Percentiles rank a stretch among this genome's conserved stretches.
Evolutionary conservation across 179 eudicot genomes (phyloP).

Genomic region (Beta corolliflora): DNA sequence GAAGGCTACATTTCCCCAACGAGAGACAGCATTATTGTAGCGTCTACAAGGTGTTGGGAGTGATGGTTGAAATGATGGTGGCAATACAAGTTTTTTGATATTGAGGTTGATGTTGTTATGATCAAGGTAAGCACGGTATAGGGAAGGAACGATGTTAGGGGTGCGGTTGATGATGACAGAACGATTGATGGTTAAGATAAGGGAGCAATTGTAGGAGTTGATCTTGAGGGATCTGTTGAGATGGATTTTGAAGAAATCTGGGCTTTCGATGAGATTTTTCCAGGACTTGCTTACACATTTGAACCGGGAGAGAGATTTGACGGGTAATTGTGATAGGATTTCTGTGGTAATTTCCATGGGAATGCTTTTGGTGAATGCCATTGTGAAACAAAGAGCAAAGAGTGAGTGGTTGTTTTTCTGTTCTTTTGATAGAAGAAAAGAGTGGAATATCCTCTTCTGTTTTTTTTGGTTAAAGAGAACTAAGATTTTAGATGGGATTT

Average conservation of each 20-base stretch:
- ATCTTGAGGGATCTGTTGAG: not conserved
- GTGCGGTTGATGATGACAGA: not conserved
- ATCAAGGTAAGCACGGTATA: conserved; percentile 17
- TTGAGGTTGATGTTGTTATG: conserved; percentile 1
- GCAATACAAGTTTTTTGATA: not conserved
- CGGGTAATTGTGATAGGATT: conserved; percentile 15
- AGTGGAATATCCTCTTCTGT: too few species aligned
- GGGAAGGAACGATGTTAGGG: not conserved
- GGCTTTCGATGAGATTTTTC: conserved; percentile 18
- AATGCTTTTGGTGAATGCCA: conserved; percentile 19
- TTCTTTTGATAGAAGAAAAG: not conserved
- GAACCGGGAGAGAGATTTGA: conserved; percentile 12
- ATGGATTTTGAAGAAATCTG: conserved; percentile 24
- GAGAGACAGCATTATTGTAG: too few species aligned
- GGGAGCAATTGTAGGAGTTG: conserved; percentile 21
- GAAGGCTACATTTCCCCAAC: not conserved
- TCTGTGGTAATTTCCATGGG: conserved; percentile 16
- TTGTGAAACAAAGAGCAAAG: not conserved
- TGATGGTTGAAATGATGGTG: conserved; percentile 2
- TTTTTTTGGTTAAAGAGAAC: not conserved
- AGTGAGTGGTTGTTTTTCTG: not conserved
- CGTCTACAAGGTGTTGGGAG: not conserved
- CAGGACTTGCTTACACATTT: conserved; percentile 19
- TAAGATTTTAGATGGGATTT: not conserved
- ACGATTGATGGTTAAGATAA: conserved; percentile 11